A percentile compares a stretch with the other conserved stretches of the same genome.
phyloP scores from a whole-genome alignment of 2,329 filamentous ascomycete genomes.

The Aspergillus latus region DNA sequence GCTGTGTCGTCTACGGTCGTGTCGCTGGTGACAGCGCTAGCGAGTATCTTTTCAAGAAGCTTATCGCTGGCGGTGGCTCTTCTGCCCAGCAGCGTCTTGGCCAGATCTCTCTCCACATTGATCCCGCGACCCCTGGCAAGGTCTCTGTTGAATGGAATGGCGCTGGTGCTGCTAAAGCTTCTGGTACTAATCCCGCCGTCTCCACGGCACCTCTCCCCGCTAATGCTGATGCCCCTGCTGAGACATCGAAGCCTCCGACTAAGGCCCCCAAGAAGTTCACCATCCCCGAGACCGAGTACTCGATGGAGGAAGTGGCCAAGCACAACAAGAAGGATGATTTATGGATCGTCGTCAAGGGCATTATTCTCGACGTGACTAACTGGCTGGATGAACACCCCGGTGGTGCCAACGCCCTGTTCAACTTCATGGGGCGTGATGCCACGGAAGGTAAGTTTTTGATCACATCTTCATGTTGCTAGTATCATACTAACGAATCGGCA shows the following conservation, averaged over 20 bases:
- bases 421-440: conserved; percentile 96
- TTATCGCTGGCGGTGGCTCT: conserved; percentile 63
- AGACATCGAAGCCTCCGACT: conserved; percentile 59
- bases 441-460: conserved; percentile 62
- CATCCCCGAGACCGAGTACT: conserved; percentile 89
- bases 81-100: conserved; percentile 79
- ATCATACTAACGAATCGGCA: conserved; percentile 21
- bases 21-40: conserved; percentile 93
- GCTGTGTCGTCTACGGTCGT: conserved; percentile 97
- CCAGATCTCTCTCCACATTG: conserved; percentile 96
- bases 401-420: conserved; percentile 93
- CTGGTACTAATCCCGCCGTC: conserved; percentile 43
- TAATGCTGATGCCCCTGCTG: conserved; percentile 52
- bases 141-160: conserved; percentile 87
- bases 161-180: conserved; percentile 47
- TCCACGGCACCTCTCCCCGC: conserved; percentile 49
- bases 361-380: conserved; percentile 90
- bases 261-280: conserved; percentile 72
- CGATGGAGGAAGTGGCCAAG: conserved; percentile 92
- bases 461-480: not conserved
- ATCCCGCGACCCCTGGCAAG: conserved; percentile 86
- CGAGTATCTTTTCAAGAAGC: conserved; percentile 94
- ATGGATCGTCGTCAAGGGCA: conserved; percentile 98
- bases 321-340: conserved; percentile 98
- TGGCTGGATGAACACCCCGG: conserved; percentile 99